Base-by-base conservation (phyloP, 116 monocot species). In the Thalassia testudinum region DNA sequence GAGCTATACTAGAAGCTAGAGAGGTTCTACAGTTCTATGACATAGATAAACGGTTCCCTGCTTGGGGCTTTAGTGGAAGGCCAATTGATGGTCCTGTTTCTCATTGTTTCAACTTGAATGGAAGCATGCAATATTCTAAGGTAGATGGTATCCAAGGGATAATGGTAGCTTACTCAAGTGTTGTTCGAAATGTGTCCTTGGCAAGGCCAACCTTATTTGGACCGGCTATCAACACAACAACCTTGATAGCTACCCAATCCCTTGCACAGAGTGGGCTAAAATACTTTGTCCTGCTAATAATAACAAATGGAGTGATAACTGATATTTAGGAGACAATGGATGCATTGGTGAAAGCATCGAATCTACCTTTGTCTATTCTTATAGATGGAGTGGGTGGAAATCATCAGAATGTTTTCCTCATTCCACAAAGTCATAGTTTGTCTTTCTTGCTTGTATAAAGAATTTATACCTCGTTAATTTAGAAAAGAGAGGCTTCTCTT, bases 61-160 rank as follows among this genome's bases (percentile, higher is more conserved):
- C 92, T 21, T 92, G 92, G 92, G 92, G 92, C 54, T 92, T 92
- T 71, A 87, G 92, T 56, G 92, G 87, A 54, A 86, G 92, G 62
- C 92, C 92, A 34, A 92, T 92, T 52, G 92, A 92, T 62, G 92
- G 92, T 62, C 92, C 92, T 34, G 87, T 86, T 37, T 87, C 92
- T 62, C 92, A 92, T 59, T 92, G 92, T 58, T 92, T 92, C 61
- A 92, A 92, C 70, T 75, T 92, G 64, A 92, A 71, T 69, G 92
- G 92, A 70, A 92, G 92, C 71, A 83, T 73, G 22, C 45, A 67
- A 42, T 71, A 83, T 13, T 63, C 72, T 40, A 83, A 92, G n/a
- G 92, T 87, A 62, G 87, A 83, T 47, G 92, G 92, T 60, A 73
- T 92, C 26, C 80, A 78, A 65, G 92, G 92, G 26, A 72, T 92